These are phyloP conservation scores for Globisporangium alternatum DNA, from an alignment of 352 stramenopile species.

Conservation along the genomic window DNA sequence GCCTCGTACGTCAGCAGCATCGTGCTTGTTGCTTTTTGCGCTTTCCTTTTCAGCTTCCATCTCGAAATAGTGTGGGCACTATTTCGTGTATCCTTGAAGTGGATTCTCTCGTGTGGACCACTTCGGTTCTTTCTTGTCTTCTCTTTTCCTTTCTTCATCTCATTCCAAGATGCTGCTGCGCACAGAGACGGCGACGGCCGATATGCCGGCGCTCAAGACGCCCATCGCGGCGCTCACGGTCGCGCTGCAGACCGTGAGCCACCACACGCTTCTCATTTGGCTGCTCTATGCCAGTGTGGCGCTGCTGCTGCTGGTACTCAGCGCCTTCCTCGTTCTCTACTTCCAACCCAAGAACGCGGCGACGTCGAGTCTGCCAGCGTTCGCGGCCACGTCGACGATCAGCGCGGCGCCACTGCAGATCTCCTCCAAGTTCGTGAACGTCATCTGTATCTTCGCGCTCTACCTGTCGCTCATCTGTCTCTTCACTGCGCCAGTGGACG, in stretches of 20 bases:
- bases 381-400: conserved; percentile 53
- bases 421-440: conserved; percentile 67
- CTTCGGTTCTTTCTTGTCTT: conserved; percentile 1
- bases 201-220: conserved; percentile 11
- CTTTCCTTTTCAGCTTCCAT: background rate
- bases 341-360: conserved; percentile 58
- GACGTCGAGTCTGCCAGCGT: conserved; percentile 47
- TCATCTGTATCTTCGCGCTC: conserved; percentile 64
- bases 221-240: background rate
- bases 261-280: conserved; percentile 51
- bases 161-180: conserved; percentile 16
- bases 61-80: conserved; percentile 4
- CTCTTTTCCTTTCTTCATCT: conserved; percentile 2
- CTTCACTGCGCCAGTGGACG: conserved; percentile 76
- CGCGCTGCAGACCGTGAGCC: conserved; percentile 21
- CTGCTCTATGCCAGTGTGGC: conserved; percentile 62
- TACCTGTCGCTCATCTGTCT: conserved; percentile 73
- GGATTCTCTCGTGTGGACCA: conserved; percentile 8
- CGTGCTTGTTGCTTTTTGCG: background rate
- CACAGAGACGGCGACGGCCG: conserved; percentile 5
- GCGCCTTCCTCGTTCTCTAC: conserved; percentile 51
- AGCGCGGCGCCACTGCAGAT: conserved; percentile 56
- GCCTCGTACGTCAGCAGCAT: conserved; percentile 46
- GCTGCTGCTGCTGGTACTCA: conserved; percentile 53
- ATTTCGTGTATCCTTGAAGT: conserved; percentile 2